Conservation (phyloP, 352 stramenopile species). For the Halophytophthora polymorphica region DNA sequence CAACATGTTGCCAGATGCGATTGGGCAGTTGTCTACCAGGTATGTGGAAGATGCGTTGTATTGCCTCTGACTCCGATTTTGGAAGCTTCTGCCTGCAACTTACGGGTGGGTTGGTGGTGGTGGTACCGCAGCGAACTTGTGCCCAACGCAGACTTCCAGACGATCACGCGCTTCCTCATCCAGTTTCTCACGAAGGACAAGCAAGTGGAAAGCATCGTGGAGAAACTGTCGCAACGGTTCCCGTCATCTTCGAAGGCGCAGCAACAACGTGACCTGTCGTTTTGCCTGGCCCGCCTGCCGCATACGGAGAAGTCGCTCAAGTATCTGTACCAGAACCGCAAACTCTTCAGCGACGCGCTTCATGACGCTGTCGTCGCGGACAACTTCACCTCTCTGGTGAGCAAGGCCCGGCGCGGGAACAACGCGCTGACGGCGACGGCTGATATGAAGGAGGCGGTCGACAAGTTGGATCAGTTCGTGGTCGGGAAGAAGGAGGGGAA, state of each 20-base stretch:
- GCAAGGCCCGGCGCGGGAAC: conserved; percentile 42
- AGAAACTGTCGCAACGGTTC: conserved; percentile 95
- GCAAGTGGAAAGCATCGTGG: conserved; percentile 77
- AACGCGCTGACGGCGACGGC: conserved; percentile 31
- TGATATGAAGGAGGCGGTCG: conserved; percentile 76
- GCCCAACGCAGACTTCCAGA: conserved; percentile 87
- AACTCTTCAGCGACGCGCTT: conserved; percentile 91
- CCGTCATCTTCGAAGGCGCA: conserved; percentile 68
- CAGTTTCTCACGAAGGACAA: conserved; percentile 98
- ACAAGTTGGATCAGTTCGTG: conserved; percentile 67
- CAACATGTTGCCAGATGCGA: conserved; percentile 98
- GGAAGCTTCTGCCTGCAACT: conserved; percentile 1
- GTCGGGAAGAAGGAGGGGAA: conserved; percentile 45
- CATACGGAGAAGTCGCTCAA: conserved; percentile 94
- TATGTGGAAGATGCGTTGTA: conserved; percentile 12
- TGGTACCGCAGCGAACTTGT: conserved; percentile 59
- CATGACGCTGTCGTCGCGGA: conserved; percentile 90
- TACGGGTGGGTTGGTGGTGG: conserved; percentile 1
- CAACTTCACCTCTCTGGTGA: conserved; percentile 88
- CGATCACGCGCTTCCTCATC: conserved; percentile 95
- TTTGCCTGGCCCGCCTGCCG: conserved; percentile 93
- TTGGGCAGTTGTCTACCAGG: conserved; percentile 89
- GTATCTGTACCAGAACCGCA: conserved; percentile 86
- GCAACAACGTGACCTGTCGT: conserved; percentile 88
- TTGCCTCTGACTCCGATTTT: not conserved